These are phyloP conservation scores for Fraxinus anomala DNA, from an alignment of 257 asterid genomes.

Conservation along the genomic window DNA sequence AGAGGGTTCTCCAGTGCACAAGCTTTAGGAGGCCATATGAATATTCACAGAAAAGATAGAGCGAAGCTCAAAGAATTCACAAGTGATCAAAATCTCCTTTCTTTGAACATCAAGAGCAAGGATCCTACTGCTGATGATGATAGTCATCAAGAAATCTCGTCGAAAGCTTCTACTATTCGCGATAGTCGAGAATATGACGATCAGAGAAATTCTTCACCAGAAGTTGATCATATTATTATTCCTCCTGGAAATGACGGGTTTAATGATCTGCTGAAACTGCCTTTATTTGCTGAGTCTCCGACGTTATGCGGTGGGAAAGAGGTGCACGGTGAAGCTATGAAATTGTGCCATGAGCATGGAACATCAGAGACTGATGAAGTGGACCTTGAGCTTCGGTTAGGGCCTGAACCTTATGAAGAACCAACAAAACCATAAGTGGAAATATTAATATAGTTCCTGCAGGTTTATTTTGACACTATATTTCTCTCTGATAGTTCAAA, in stretches of 20 bases:
- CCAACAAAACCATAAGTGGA: not conserved
- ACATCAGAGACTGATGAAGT: not conserved
- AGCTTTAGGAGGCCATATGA: slow-evolving; percentile 17
- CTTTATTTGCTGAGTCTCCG: slow-evolving; percentile 8
- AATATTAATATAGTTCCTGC: not conserved
- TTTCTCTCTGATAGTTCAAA: not conserved
- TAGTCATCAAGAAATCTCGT: not conserved
- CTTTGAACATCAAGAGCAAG: slow-evolving; percentile 1
- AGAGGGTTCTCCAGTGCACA: slow-evolving; percentile 17
- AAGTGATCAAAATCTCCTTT: slow-evolving; percentile 4
- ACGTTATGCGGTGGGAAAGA: not conserved
- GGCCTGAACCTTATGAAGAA: not conserved
- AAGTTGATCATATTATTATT: not conserved
- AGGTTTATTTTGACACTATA: not conserved
- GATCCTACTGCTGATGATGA: not conserved
- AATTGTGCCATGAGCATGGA: not conserved
- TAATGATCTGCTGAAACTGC: slow-evolving; percentile 7
- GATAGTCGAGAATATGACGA: not conserved
- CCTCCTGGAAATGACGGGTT: not conserved
- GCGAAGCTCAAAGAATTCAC: slow-evolving; percentile 14
- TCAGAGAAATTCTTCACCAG: not conserved
- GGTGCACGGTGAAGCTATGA: not conserved
- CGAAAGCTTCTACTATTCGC: not conserved
- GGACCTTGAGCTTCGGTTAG: slow-evolving; percentile 21
- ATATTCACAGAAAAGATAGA: slow-evolving; percentile 14